These are phyloP conservation scores for Chrysanthemum seticuspe DNA, from an alignment of 129 eudicot species.

Conservation along the genomic window DNA sequence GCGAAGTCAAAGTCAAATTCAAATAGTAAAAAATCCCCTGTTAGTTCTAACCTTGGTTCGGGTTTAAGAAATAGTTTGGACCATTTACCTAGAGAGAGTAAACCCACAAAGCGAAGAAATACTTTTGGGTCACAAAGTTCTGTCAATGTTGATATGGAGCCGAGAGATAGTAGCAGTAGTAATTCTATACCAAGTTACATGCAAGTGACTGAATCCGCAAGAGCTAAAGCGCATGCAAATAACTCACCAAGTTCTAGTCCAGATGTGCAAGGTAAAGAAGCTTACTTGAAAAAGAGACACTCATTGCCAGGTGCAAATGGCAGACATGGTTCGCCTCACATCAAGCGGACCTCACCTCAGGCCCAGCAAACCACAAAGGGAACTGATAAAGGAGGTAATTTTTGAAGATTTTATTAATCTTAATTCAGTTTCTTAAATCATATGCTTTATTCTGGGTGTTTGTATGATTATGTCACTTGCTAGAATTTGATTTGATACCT, in stretches of 20 bases:
- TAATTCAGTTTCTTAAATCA: background rate
- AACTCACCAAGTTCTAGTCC: constrained; percentile 88
- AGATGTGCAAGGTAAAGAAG: constrained; percentile 69
- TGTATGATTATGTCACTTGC: too few species aligned
- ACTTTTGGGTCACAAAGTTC: constrained; percentile 72
- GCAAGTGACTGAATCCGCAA: constrained; percentile 94
- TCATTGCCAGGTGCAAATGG: constrained; percentile 65
- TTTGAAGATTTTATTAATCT: background rate
- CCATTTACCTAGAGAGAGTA: constrained; percentile 49
- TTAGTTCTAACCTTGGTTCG: constrained; percentile 9
- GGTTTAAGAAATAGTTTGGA: constrained; percentile 28
- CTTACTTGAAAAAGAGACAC: constrained; percentile 62
- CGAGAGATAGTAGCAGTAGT: constrained; percentile 74
- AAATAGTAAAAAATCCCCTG: constrained; percentile 54
- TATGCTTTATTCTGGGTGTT: background rate
- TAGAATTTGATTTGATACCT: too few species aligned
- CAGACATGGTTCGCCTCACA: constrained; percentile 72
- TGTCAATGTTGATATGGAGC: constrained; percentile 59
- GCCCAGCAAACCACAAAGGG: constrained; percentile 65
- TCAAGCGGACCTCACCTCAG: constrained; percentile 57
- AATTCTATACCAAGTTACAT: constrained; percentile 80
- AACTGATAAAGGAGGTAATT: constrained; percentile 62
- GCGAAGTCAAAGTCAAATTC: constrained; percentile 44
- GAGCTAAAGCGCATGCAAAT: constrained; percentile 65
- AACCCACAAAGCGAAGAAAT: constrained; percentile 60